phyloP scores from a whole-genome alignment of 148 eudicot species.

The Rhododendron mucronatum region DNA sequence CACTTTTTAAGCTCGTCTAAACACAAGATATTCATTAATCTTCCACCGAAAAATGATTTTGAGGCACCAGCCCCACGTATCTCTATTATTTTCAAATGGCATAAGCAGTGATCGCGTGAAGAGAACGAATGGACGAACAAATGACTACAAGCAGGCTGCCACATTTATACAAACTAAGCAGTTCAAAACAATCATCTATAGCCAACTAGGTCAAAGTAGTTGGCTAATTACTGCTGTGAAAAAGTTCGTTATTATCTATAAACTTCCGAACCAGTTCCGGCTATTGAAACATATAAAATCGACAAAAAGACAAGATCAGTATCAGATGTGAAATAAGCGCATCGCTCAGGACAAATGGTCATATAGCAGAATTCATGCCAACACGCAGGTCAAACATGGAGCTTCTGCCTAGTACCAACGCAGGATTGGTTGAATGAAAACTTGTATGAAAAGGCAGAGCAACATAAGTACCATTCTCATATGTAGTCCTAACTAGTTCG shows the following conservation, averaged over 20 bases:
- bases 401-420: background rate
- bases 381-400: background rate
- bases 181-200: background rate
- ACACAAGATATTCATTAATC: background rate
- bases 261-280: background rate
- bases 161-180: background rate
- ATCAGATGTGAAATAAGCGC: background rate
- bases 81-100: background rate
- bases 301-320: background rate
- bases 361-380: background rate
- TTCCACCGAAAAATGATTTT: background rate
- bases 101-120: background rate
- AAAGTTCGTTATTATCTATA: background rate
- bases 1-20: background rate
- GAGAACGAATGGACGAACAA: background rate
- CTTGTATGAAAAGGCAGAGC: background rate
- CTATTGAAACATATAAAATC: background rate
- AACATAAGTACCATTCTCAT: background rate
- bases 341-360: background rate
- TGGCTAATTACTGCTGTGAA: background rate
- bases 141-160: background rate
- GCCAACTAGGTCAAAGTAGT: background rate
- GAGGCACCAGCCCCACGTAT: background rate
- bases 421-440: background rate
- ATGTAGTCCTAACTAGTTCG: slow-evolving; percentile 9